These are phyloP conservation scores for Alternaria ethzedia DNA, from an alignment of 2,329 filamentous ascomycete species.

Conservation along the genomic window DNA sequence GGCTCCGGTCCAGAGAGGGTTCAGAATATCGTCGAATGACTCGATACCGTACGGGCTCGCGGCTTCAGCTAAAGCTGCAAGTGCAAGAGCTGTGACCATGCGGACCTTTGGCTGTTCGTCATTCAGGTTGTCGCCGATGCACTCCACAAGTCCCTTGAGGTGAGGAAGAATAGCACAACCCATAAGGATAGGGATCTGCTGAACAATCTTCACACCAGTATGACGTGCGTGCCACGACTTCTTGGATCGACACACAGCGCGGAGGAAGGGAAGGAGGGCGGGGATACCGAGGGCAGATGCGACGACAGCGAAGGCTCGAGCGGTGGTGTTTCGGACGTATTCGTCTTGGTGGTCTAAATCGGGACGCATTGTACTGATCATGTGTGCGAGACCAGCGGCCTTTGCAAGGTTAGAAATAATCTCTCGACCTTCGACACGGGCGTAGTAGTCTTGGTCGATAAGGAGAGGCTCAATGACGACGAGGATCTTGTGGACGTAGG, in stretches of 20 bases:
- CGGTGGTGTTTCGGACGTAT: constrained; percentile 97
- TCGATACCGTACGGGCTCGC: constrained; percentile 99
- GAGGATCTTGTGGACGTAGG: constrained; percentile 97
- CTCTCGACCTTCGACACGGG: constrained; percentile 94
- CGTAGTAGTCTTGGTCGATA: constrained; percentile 99
- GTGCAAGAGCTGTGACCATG: constrained; percentile 92
- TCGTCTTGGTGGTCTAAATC: constrained; percentile 99
- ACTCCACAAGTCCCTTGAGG: constrained; percentile 93
- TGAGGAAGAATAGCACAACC: constrained; percentile 95
- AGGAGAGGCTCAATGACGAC: constrained; percentile 99
- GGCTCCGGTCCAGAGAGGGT: constrained; percentile 95
- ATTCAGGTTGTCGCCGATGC: constrained; percentile 92
- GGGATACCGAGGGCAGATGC: constrained; percentile 96
- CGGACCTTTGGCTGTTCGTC: constrained; percentile 98
- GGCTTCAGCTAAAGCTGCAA: constrained; percentile 92
- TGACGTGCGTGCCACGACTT: constrained; percentile 99
- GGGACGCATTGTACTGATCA: constrained; percentile 99
- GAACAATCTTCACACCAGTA: constrained; percentile 98
- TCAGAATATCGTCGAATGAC: constrained; percentile 96
- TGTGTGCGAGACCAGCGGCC: constrained; percentile 93
- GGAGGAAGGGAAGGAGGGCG: constrained; percentile 89
- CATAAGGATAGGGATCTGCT: constrained; percentile 99
- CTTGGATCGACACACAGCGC: constrained; percentile 95
- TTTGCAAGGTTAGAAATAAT: constrained; percentile 99
- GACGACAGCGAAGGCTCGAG: constrained; percentile 94